Evolutionary conservation across 164 flowering plant genomes (phyloP), one percentile per base, ranked within the genome.

Genomic region (Kalanchoe fedtschenkoi): DNA sequence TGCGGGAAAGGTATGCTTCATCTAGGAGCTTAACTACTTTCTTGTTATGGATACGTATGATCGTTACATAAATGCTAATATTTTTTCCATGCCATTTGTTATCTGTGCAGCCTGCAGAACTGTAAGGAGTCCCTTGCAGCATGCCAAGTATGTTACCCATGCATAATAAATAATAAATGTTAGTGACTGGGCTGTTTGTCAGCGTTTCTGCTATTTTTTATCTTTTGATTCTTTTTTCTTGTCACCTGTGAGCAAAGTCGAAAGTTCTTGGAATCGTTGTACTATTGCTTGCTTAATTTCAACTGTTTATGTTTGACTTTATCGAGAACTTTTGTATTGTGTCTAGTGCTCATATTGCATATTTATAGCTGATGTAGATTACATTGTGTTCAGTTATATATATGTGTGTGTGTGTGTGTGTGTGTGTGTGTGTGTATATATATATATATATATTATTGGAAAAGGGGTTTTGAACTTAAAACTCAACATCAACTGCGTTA

Each of bases 1-100:
- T 95, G 58, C 96, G 96, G 60, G 96, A 86, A 73, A 89, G 96
- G 99, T 95, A 76, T 29, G 65, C 1, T 46, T 17, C 34, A 26
- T 37, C 51, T 33, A 14, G 9, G 9, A 34, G 21, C 15, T 8
- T 29, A 34, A 21, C 24, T 22, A n/a, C 38, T 55, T 11, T 37
- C 38, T 42, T 14, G 2, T 54, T 51, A 34, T 34, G 21, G 24
- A 28, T 35, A 38, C 8, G 24, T 13, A 1, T 19, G n/a, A n/a
- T n/a, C n/a, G 53, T n/a, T n/a, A n/a, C 26, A 26, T 26, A n/a
- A n/a, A 9, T 65, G 24, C n/a, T n/a, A n/a, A 44, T 5, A 32
- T 58, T 71, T 34, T 51, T 51, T 24, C 32, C 54, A 13, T 56
- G 28, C 19, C 16, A 24, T 41, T 26, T 44, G 0, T 13, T 72